A percentile compares a stretch with the other conserved stretches of the same genome.
These are phyloP conservation scores for Fusarium sp. DNA, from an alignment of 2,329 filamentous ascomycete species.

Conservation along the genomic window DNA sequence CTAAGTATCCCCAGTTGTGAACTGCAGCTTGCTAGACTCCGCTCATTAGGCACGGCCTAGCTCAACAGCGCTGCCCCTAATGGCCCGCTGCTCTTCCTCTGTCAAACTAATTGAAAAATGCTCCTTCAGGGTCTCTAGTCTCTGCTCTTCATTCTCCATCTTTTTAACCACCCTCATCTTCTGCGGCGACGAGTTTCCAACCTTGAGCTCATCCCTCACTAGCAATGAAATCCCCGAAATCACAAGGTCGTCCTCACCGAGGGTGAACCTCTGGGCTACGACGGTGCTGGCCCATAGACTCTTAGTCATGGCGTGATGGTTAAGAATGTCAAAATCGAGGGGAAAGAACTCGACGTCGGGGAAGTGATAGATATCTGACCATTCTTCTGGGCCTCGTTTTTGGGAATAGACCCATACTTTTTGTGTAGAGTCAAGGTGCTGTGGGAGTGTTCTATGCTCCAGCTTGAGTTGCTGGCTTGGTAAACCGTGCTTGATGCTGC, in stretches of 20 bases:
- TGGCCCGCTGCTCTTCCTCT: background rate
- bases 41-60: background rate
- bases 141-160: background rate
- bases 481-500: background rate
- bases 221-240: background rate
- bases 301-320: background rate
- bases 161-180: background rate
- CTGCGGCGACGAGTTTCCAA: background rate
- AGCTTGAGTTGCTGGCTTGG: background rate
- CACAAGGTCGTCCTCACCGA: too few relatives aligned
- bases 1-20: background rate
- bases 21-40: background rate
- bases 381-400: background rate
- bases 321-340: background rate
- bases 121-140: background rate
- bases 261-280: background rate
- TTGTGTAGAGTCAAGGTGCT: background rate
- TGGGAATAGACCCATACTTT: background rate
- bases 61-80: background rate
- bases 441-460: background rate
- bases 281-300: background rate
- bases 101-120: background rate
- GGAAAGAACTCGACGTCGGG: background rate
- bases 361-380: background rate
- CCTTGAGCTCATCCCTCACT: background rate